Percentiles rank a stretch among this genome's conserved stretches.
These are phyloP conservation scores for Ophiostoma novo-ulmi DNA, from an alignment of 2,329 filamentous ascomycete species.

Conservation along the genomic window DNA sequence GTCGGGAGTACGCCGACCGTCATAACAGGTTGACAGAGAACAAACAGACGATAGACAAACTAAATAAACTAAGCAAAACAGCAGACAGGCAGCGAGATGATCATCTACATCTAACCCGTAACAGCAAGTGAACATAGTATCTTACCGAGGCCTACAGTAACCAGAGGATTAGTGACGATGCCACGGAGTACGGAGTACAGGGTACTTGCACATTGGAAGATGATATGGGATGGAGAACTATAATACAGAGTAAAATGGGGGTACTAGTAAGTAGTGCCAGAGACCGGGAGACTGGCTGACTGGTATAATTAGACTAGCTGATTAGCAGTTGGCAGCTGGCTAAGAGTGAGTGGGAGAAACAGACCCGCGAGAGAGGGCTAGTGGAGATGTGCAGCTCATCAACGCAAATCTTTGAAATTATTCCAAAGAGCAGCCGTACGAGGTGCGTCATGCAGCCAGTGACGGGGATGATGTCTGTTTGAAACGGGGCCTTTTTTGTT, in stretches of 20 bases:
- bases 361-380: not conserved
- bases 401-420: not conserved
- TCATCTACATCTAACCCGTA: not conserved
- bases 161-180: not conserved
- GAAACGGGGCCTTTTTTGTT: not conserved
- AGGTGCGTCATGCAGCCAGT: not conserved
- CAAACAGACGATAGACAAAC: not conserved
- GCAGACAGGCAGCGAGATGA: not conserved
- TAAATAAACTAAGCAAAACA: not conserved
- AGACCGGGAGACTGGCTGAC: not conserved
- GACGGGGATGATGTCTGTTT: not conserved
- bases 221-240: not conserved
- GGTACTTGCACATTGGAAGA: conserved; percentile 4
- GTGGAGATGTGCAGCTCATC: conserved; percentile 6
- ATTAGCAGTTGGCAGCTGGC: not conserved
- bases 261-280: not conserved
- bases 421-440: not conserved
- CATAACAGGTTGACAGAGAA: not conserved
- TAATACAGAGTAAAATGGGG: not conserved
- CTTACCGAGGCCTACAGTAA: not conserved
- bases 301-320: not conserved
- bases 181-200: not conserved
- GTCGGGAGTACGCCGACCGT: not conserved
- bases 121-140: not conserved
- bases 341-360: not conserved